Percentiles rank a stretch among this genome's conserved stretches.
Evolutionary conservation across 768 basidiomycete species (phyloP).

Genomic region (Naematelia aurantialba): DNA sequence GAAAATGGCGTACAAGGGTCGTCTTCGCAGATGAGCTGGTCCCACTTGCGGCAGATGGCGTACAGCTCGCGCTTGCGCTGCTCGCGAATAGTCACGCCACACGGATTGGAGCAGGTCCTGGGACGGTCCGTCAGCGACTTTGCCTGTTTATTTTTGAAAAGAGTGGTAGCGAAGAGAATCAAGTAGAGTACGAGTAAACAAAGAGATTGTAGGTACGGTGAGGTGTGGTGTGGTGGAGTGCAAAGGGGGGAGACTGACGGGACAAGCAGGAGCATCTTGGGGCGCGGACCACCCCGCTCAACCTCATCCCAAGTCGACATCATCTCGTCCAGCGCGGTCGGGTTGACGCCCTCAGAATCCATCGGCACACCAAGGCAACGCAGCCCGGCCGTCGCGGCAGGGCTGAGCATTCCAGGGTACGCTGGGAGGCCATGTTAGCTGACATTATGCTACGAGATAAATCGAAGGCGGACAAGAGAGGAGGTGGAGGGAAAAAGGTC

Average conservation of each 20-base stretch:
- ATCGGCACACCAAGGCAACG: slow-evolving; percentile 54
- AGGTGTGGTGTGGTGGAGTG: not conserved
- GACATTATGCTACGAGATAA: no score
- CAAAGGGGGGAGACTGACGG: slow-evolving; percentile 5
- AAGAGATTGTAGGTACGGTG: no score
- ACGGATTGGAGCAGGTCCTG: slow-evolving; percentile 65
- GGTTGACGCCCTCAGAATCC: slow-evolving; percentile 66
- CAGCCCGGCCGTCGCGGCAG: slow-evolving; percentile 53
- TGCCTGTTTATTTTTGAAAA: not conserved
- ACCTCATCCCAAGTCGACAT: slow-evolving; percentile 64
- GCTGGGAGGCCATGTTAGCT: no score
- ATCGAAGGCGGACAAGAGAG: no score
- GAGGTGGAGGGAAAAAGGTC: no score
- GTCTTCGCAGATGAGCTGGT: slow-evolving; percentile 72
- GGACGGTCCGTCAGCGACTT: slow-evolving; percentile 7
- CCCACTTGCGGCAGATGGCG: slow-evolving; percentile 69
- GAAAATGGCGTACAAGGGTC: slow-evolving; percentile 54
- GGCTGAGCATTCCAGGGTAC: slow-evolving; percentile 53
- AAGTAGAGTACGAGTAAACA: no score
- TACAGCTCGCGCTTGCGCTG: slow-evolving; percentile 71
- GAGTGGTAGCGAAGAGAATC: no score
- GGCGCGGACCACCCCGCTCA: slow-evolving; percentile 56
- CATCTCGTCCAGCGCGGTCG: slow-evolving; percentile 58
- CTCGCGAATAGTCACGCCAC: slow-evolving; percentile 64
- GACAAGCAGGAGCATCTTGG: slow-evolving; percentile 52